Conservation (phyloP, 164 flowering plant genomes). For the Berberis thunbergii region DNA sequence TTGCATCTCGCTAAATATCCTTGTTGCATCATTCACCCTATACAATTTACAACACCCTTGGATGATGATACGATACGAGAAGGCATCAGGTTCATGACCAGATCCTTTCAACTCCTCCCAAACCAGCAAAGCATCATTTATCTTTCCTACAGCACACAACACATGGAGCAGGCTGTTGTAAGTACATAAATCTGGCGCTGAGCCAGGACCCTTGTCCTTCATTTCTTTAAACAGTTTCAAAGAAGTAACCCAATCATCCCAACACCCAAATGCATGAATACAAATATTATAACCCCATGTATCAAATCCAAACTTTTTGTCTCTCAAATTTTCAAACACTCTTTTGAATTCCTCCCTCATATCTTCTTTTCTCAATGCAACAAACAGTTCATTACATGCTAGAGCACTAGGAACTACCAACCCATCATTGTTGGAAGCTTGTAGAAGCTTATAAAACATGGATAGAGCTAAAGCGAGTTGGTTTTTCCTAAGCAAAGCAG, state of each 20-base stretch:
- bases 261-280: conserved; percentile 85
- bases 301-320: conserved; percentile 39
- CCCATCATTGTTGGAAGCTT: conserved; percentile 14
- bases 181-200: conserved; percentile 76
- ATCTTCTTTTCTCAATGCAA: conserved; percentile 52
- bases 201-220: conserved; percentile 40
- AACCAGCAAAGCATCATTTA: conserved; percentile 62
- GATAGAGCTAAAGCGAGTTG: conserved; percentile 56
- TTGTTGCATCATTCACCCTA: conserved; percentile 54
- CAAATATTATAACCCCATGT: conserved; percentile 77
- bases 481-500: conserved; percentile 57
- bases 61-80: conserved; percentile 59
- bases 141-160: conserved; percentile 67
- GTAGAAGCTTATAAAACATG: conserved; percentile 53
- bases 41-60: conserved; percentile 73
- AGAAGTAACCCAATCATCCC: conserved; percentile 67
- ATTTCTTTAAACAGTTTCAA: conserved; percentile 68
- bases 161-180: conserved; percentile 72
- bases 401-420: conserved; percentile 11
- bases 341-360: conserved; percentile 52
- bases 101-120: conserved; percentile 80
- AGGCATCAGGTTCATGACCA: conserved; percentile 71
- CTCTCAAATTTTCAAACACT: conserved; percentile 47
- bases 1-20: conserved; percentile 73
- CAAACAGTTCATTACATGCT: conserved; percentile 64